A percentile compares a stretch with the other conserved stretches of the same genome.
These are phyloP conservation scores for Pholiota molesta DNA, from an alignment of 768 basidiomycete species.

Conservation along the genomic window DNA sequence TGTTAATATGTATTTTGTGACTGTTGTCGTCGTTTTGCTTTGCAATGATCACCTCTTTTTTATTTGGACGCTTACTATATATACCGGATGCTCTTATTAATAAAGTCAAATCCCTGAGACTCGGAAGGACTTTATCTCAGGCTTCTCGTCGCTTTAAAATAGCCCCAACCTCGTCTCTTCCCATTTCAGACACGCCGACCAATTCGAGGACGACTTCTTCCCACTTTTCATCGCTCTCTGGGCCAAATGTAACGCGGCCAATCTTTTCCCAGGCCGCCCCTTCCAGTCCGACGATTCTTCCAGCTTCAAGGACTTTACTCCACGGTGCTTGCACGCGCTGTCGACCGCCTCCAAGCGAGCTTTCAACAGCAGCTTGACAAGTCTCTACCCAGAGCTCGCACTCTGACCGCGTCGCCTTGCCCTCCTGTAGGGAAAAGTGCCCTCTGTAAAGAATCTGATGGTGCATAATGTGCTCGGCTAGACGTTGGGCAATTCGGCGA, in stretches of 20 bases:
- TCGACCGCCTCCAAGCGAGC: constrained; percentile 45
- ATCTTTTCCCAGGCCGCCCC: constrained; percentile 53
- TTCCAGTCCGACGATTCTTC: constrained; percentile 65
- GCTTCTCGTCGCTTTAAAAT: constrained; percentile 52
- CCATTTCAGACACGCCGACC: constrained; percentile 64
- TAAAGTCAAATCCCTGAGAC: not conserved
- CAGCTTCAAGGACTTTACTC: constrained; percentile 71
- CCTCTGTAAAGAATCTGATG: constrained; percentile 83
- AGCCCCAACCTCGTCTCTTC: constrained; percentile 59
- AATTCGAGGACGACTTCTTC: constrained; percentile 51
- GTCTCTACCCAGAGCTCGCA: constrained; percentile 85
- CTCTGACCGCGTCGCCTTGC: constrained; percentile 66
- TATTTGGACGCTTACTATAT: constrained; percentile 12
- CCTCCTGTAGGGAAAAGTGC: constrained; percentile 62
- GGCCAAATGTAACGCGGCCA: constrained; percentile 50
- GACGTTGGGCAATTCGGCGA: constrained; percentile 66
- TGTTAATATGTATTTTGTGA: constrained; percentile 30
- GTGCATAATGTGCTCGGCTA: constrained; percentile 81
- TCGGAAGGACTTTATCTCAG: constrained; percentile 16
- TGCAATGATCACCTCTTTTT: constrained; percentile 30
- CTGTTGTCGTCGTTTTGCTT: constrained; percentile 41
- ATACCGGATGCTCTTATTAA: not conserved
- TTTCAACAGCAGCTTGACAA: constrained; percentile 60
- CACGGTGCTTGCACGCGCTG: constrained; percentile 75
- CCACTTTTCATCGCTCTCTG: constrained; percentile 53